Conservation (phyloP, 1,139 yeast species). For the Candida dubliniensis region DNA sequence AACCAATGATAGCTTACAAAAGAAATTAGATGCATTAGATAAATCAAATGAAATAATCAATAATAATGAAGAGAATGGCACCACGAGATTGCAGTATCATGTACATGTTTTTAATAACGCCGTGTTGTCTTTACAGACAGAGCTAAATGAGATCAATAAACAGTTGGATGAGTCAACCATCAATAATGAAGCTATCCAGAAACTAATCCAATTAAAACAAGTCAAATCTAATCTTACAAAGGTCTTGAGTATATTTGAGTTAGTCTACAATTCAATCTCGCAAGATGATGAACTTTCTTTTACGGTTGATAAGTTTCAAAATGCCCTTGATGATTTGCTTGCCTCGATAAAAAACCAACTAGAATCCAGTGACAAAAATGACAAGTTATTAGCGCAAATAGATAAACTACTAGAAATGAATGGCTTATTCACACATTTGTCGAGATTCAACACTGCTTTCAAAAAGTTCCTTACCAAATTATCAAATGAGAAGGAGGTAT, state of each 20-base stretch:
- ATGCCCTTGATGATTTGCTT: slow-evolving; percentile 40
- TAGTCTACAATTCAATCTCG: slow-evolving; percentile 26
- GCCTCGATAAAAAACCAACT: slow-evolving; percentile 27
- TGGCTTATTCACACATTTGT: slow-evolving; percentile 53
- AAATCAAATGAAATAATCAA: slow-evolving; percentile 17
- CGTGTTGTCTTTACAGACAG: slow-evolving; percentile 53
- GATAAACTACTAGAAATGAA: slow-evolving; percentile 46
- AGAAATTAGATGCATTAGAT: slow-evolving; percentile 38
- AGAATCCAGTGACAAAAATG: slow-evolving; percentile 16
- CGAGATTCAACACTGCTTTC: slow-evolving; percentile 49
- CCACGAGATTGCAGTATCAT: slow-evolving; percentile 62
- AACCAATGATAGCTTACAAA: slow-evolving; percentile 49
- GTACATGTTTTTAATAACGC: slow-evolving; percentile 59
- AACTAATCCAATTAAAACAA: slow-evolving; percentile 41
- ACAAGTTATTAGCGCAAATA: slow-evolving; percentile 32
- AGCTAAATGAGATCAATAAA: slow-evolving; percentile 32
- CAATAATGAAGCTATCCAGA: slow-evolving; percentile 30
- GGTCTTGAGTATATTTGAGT: slow-evolving; percentile 48
- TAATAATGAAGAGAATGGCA: slow-evolving; percentile 18
- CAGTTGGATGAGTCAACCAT: slow-evolving; percentile 21
- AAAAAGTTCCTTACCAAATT: slow-evolving; percentile 28
- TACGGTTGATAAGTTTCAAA: slow-evolving; percentile 31
- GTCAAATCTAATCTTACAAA: slow-evolving; percentile 45
- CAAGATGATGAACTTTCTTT: slow-evolving; percentile 3
- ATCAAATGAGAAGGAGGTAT: slow-evolving; percentile 10